Conservation (phyloP, 768 basidiomycete genomes). For the Leccinum olivaceopallidum region DNA sequence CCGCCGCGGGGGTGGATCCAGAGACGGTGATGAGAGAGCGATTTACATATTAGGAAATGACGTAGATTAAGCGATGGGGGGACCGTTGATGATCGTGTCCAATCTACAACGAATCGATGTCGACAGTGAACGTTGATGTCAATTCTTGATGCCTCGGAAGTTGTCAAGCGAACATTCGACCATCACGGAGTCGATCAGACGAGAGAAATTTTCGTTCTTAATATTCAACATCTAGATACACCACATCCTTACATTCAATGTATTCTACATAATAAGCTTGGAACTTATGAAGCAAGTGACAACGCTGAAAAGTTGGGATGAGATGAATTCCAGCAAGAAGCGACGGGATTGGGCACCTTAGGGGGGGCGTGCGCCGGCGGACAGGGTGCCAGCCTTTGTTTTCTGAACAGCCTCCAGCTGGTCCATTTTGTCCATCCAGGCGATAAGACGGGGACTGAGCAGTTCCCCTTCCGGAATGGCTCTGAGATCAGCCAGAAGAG, state of each 20-base stretch:
- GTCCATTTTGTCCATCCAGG: conserved; percentile 30
- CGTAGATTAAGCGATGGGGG: not conserved
- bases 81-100: not conserved
- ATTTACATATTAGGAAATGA: conserved; percentile 25
- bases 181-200: not conserved
- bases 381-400: conserved; percentile 28
- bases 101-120: not conserved
- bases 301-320: not conserved
- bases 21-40: conserved; percentile 26
- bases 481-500: conserved; percentile 31
- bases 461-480: conserved; percentile 29
- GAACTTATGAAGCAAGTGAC: not conserved
- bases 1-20: conserved; percentile 22
- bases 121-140: not conserved
- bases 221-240: not conserved
- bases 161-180: not conserved
- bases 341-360: not conserved
- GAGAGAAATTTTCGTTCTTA: not conserved
- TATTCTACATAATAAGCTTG: not conserved
- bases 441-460: conserved; percentile 22
- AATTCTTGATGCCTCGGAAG: not conserved
- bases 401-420: conserved; percentile 25
- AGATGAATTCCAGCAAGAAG: not conserved
- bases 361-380: conserved; percentile 28
- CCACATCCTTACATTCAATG: not conserved